These are phyloP conservation scores for Melanogaster broomeanus DNA, from an alignment of 768 basidiomycete genomes.

Conservation along the genomic window DNA sequence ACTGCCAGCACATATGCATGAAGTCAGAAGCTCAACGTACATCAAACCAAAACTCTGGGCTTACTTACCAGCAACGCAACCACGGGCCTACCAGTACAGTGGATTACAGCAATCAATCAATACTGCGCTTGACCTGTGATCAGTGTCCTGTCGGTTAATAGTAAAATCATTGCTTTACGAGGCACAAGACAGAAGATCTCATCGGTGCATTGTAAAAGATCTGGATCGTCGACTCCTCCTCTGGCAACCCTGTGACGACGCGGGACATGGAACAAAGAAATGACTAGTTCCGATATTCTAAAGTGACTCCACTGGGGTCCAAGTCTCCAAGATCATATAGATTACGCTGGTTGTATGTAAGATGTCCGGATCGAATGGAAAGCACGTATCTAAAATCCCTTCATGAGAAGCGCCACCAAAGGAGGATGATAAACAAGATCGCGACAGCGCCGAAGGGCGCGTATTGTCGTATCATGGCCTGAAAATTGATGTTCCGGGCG, in stretches of 20 bases:
- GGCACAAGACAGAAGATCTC: neutral
- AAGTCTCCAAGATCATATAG: slow-evolving; percentile 19
- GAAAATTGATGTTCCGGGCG: slow-evolving; percentile 89
- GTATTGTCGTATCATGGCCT: slow-evolving; percentile 94
- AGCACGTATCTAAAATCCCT: slow-evolving; percentile 8
- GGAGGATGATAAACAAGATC: slow-evolving; percentile 73
- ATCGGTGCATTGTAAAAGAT: too few relatives aligned
- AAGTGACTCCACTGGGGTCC: neutral
- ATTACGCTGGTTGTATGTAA: slow-evolving; percentile 30
- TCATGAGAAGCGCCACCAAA: slow-evolving; percentile 80
- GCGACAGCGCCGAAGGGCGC: slow-evolving; percentile 86
- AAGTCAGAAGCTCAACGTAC: too few relatives aligned
- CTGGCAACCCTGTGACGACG: too few relatives aligned
- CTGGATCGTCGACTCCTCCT: too few relatives aligned
- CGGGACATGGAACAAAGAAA: neutral
- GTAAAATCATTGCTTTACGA: neutral
- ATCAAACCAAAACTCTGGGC: too few relatives aligned
- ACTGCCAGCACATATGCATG: too few relatives aligned
- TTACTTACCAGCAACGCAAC: too few relatives aligned
- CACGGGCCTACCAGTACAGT: too few relatives aligned
- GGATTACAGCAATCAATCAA: too few relatives aligned
- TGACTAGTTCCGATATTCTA: neutral
- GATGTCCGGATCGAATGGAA: slow-evolving; percentile 16
- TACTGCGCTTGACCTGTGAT: too few relatives aligned
- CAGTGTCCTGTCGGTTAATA: too few relatives aligned